Evolutionary conservation across 1,284 basidiomycete genomes (phyloP).

Genomic region (Leccinum glutinopallens): DNA sequence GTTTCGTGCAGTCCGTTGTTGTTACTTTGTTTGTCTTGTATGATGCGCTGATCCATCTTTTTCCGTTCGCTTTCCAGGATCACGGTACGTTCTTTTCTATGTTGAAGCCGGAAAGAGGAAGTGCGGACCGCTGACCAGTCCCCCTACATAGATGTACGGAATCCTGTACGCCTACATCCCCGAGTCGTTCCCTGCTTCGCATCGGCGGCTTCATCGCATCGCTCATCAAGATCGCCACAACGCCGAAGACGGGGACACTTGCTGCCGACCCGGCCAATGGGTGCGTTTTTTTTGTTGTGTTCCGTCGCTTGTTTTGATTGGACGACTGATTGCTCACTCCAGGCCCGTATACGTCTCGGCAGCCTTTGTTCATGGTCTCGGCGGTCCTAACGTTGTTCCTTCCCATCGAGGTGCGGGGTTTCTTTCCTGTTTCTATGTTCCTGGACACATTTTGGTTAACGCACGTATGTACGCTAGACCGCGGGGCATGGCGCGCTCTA

Average conservation of each 20-base stretch:
- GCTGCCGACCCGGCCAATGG: conserved; percentile 43
- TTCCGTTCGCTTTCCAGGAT: conserved; percentile 29
- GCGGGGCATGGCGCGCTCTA: conserved; percentile 28
- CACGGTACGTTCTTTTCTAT: conserved; percentile 25
- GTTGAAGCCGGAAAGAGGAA: not conserved
- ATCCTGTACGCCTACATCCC: conserved; percentile 64
- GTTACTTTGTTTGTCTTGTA: not conserved
- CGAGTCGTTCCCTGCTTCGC: conserved; percentile 63
- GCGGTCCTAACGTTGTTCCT: conserved; percentile 49
- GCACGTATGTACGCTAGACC: conserved; percentile 17
- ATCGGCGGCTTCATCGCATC: conserved; percentile 58
- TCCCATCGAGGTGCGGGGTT: conserved; percentile 54
- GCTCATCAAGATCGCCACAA: conserved; percentile 52
- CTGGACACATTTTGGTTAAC: not conserved
- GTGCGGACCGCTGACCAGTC: not conserved
- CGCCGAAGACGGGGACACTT: conserved; percentile 32
- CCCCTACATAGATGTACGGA: conserved; percentile 51
- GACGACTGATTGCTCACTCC: not conserved
- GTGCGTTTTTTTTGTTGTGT: conserved; percentile 23
- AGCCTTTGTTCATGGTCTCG: conserved; percentile 51
- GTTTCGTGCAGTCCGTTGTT: conserved; percentile 43
- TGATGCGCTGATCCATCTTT: conserved; percentile 22
- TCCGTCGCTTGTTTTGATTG: not conserved
- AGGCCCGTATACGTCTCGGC: conserved; percentile 64
- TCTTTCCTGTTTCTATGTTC: not conserved